phyloP scores from a whole-genome alignment of 176 grass and related monocot species.

The Hordeum marinum region DNA sequence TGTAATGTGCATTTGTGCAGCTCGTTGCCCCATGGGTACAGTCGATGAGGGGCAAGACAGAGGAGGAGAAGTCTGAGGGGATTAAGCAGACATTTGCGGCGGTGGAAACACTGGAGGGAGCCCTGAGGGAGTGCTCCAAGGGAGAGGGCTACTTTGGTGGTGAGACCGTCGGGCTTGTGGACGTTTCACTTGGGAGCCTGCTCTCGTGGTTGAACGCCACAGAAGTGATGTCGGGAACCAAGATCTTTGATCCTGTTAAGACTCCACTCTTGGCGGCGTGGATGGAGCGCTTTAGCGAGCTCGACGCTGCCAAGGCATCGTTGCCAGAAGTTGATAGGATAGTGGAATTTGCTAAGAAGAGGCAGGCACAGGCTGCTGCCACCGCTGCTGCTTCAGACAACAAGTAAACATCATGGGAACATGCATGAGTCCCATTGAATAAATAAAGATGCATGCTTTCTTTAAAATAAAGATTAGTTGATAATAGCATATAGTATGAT shows the following conservation, averaged over 20 bases:
- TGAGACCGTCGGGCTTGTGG: slow-evolving; percentile 33
- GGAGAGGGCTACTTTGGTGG: slow-evolving; percentile 48
- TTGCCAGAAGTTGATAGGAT: slow-evolving; percentile 30
- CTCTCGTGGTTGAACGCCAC: background rate
- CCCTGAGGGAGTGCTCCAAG: slow-evolving; percentile 24
- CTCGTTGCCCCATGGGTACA: background rate
- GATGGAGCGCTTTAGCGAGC: slow-evolving; percentile 23
- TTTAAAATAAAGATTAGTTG: background rate
- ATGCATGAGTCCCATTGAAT: background rate
- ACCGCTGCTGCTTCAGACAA: background rate
- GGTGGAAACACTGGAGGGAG: slow-evolving; percentile 31
- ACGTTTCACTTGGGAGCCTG: slow-evolving; percentile 25
- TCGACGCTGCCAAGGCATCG: slow-evolving; percentile 30
- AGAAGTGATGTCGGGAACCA: slow-evolving; percentile 1
- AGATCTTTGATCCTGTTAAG: slow-evolving; percentile 24
- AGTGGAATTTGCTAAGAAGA: slow-evolving; percentile 21
- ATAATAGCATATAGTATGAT: background rate
- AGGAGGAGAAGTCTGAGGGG: slow-evolving; percentile 14
- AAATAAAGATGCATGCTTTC: background rate
- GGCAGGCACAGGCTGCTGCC: background rate
- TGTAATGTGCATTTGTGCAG: background rate
- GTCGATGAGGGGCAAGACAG: background rate
- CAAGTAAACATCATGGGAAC: background rate
- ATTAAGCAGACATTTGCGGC: background rate
- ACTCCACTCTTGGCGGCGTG: slow-evolving; percentile 28